Conservation (phyloP, 2,329 filamentous ascomycete species). For the Apiospora koreana region DNA sequence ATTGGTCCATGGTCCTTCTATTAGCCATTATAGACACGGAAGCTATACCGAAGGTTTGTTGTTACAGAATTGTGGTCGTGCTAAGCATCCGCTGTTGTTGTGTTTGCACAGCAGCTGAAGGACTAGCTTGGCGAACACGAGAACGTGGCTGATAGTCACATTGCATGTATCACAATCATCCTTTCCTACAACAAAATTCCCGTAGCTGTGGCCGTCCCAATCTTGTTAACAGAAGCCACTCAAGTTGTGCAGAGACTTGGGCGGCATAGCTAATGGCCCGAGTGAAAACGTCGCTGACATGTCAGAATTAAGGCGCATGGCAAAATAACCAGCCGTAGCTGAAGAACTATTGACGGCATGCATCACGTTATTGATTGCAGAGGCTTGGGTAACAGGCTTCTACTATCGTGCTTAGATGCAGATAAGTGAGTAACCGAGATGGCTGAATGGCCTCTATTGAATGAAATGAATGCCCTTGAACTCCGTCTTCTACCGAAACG, state of each 20-base stretch:
- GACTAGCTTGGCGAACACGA: neutral
- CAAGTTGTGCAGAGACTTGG: neutral
- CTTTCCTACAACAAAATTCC: neutral
- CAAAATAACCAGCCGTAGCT: neutral
- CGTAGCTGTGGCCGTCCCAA: neutral
- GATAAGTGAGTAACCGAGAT: neutral
- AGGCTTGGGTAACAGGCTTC: no score
- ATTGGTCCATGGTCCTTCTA: neutral
- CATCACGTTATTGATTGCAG: neutral
- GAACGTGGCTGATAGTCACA: neutral
- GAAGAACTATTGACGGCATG: neutral
- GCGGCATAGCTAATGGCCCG: neutral
- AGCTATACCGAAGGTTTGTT: neutral
- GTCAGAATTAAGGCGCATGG: neutral
- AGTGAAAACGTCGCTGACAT: neutral
- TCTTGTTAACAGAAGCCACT: neutral
- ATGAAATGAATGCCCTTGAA: neutral
- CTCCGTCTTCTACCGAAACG: slow-evolving; percentile 1
- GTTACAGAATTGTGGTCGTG: neutral
- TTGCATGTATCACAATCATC: neutral
- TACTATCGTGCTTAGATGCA: neutral
- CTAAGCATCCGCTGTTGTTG: neutral
- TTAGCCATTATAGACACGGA: neutral
- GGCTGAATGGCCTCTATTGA: neutral
- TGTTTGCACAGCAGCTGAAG: neutral